These are phyloP conservation scores for Aspergillus brunneoviolaceus DNA, from an alignment of 2,329 filamentous ascomycete genomes.

Conservation along the genomic window DNA sequence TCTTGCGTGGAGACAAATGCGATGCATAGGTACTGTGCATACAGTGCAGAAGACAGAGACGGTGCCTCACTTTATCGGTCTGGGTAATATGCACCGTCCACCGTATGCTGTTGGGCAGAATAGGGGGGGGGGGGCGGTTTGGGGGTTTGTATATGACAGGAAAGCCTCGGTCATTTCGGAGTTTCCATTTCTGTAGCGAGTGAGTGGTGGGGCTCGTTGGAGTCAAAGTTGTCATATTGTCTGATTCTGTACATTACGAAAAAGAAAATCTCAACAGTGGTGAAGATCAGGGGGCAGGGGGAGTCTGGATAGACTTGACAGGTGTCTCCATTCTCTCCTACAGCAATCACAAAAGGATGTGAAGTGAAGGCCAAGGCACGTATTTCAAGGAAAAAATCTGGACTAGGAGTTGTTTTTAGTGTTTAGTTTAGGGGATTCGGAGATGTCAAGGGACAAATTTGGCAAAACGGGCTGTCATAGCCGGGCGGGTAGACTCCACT, in stretches of 20 bases:
- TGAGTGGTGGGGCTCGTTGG: not conserved
- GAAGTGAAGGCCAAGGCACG: not conserved
- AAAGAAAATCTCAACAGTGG: no score
- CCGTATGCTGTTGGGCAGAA: no score
- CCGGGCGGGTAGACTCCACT: not conserved
- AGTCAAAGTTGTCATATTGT: not conserved
- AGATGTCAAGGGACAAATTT: not conserved
- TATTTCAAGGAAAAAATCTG: no score
- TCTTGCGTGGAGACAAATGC: not conserved
- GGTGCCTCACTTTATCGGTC: not conserved
- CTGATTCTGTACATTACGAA: no score
- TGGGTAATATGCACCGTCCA: no score
- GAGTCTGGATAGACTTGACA: not conserved
- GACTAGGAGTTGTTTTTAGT: no score
- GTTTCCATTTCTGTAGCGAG: not conserved
- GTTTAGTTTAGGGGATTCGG: not conserved
- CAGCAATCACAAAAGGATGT: not conserved
- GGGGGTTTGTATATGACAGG: no score
- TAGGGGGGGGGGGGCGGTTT: no score
- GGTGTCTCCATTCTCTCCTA: not conserved
- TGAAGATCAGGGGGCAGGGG: not conserved
- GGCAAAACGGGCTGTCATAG: not conserved
- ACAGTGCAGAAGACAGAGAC: no score
- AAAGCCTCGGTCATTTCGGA: no score
- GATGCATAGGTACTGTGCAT: no score